Base-by-base conservation (phyloP, 169 alveolate species). In the Cryptosporidium parvum region DNA sequence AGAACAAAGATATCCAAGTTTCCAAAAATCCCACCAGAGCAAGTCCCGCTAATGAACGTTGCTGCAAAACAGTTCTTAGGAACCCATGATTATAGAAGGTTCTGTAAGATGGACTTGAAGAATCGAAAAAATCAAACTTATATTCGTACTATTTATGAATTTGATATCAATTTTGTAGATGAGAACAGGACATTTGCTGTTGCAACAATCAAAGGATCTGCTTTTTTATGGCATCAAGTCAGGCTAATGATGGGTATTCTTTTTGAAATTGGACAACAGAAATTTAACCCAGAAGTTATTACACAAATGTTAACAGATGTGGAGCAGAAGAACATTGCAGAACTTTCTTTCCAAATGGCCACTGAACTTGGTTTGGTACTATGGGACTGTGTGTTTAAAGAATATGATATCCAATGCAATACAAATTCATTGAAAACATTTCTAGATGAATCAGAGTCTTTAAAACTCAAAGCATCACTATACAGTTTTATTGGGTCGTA, bases 221-320 rank as follows among this genome's bases (percentile, higher is more conserved):
- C 96, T 12, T 95, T 95, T 86, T 85, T 95, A 52, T 95, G 97
- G 97, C 96, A 94, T 85, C 94, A 94, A 86, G 95, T 95, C 21
- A 91, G 96, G 91, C 92, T 93, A 80, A 95, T 94, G 91, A 94
- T 95, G 96, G 93, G 93, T 31, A 89, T 95, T 35, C 91, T 95
- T 67, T 94, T 95, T 86, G 93, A 92, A 69, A 93, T 95, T 42
- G 96, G 95, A 48, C 92, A 92, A 42, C 94, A 87, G 37, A 85
- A 75, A 91, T 94, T 94, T 69, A 93, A 92, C 39, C 86, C 92
- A 51, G 86, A 86, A 26, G 85, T 93, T 56, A 93, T 95, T 23
- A 85, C 93, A 35, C 84, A 84, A 68, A 80, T 95, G 86, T 73
- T 94, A 31, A 92, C 93, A 70, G 70, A 91, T 62, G 12, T 12